Evolutionary conservation across 371 early-diverging fungal species (phyloP).

Genomic region (Dichotomocladium elegans): DNA sequence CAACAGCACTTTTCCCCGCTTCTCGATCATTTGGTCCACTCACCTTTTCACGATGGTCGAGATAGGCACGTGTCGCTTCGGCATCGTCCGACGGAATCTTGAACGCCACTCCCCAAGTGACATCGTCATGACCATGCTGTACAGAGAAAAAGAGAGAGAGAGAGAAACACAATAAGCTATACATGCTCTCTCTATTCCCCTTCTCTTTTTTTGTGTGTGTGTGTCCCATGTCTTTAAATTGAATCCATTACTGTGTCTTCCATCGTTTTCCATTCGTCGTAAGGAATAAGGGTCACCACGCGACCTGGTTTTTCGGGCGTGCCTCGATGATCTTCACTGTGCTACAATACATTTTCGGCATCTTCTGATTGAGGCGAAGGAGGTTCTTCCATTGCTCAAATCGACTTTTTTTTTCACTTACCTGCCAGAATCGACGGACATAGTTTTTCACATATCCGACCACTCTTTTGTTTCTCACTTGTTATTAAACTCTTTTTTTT

Average conservation of each 20-base stretch:
- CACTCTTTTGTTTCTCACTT: constrained; percentile 22
- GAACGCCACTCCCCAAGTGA: constrained; percentile 87
- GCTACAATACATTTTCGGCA: constrained; percentile 21
- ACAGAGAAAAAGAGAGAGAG: no score
- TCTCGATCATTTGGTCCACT: neutral
- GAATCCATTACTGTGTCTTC: constrained; percentile 30
- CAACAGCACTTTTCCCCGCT: neutral
- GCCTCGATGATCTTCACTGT: constrained; percentile 90
- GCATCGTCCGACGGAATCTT: constrained; percentile 44
- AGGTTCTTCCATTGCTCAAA: neutral
- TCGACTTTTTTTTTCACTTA: constrained; percentile 8
- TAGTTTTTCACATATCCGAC: constrained; percentile 78
- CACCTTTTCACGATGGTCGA: constrained; percentile 73
- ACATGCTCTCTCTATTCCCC: no score
- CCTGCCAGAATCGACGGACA: constrained; percentile 89
- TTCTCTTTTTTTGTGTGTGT: no score
- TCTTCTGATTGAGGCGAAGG: no score
- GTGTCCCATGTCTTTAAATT: neutral
- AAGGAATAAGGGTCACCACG: constrained; percentile 84
- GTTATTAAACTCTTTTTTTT: neutral
- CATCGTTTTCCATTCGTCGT: constrained; percentile 55
- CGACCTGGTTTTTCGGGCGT: constrained; percentile 81
- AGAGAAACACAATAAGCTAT: no score
- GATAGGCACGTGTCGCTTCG: constrained; percentile 16
- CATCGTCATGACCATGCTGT: constrained; percentile 59